These are phyloP conservation scores for Ceratocystis diversiconidia DNA, from an alignment of 2,329 filamentous ascomycete genomes.

Conservation along the genomic window DNA sequence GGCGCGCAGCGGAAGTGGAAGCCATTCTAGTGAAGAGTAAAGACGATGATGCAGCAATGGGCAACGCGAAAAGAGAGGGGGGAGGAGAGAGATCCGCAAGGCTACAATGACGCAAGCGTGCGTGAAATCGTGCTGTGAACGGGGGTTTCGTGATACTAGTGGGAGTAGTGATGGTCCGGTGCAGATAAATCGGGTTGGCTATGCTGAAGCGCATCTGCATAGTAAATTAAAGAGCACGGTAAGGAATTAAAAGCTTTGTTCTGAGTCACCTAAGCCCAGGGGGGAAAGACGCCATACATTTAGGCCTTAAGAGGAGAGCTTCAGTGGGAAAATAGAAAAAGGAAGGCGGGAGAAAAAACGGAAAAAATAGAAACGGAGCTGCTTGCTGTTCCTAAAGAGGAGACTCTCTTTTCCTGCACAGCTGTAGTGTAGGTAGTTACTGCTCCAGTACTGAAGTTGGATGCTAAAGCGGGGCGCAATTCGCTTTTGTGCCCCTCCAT, in stretches of 20 bases:
- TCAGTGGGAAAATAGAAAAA: neutral
- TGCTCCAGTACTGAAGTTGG: neutral
- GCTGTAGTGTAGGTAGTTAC: neutral
- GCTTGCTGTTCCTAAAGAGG: neutral
- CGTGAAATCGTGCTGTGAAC: neutral
- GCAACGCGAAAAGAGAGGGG: neutral
- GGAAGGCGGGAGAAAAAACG: neutral
- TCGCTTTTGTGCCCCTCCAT: neutral
- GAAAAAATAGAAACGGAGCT: neutral
- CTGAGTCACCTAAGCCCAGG: slow-evolving; percentile 10
- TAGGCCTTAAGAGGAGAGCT: neutral
- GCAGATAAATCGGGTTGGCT: slow-evolving; percentile 2
- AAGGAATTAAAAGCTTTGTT: neutral
- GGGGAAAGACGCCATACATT: slow-evolving; percentile 7
- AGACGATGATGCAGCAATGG: neutral
- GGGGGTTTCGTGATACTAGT: neutral
- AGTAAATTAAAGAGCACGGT: no score
- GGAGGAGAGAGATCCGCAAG: neutral
- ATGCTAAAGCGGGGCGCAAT: neutral
- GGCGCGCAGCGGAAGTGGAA: slow-evolving; percentile 13
- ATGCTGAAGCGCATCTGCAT: slow-evolving; percentile 12
- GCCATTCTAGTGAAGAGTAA: slow-evolving; percentile 12
- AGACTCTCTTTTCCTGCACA: no score
- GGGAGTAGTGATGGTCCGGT: slow-evolving; percentile 1
- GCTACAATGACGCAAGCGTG: neutral